Conservation (phyloP, 148 eudicot species). For the Hydrangea macrophylla region DNA sequence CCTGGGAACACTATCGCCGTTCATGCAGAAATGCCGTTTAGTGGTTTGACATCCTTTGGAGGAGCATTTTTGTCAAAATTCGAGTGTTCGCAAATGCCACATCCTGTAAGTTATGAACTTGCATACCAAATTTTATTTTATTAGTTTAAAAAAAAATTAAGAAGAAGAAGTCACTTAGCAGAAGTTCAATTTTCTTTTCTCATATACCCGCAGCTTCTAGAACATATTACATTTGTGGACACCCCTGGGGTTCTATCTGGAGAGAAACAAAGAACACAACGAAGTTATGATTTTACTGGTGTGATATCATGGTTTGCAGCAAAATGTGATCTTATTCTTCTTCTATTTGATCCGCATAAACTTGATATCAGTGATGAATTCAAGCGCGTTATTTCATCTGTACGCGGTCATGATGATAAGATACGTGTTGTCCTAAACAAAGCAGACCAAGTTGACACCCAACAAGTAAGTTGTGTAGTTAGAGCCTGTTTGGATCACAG, state of each 20-base stretch:
- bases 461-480: slow-evolving; percentile 48
- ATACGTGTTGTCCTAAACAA: slow-evolving; percentile 92
- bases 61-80: slow-evolving; percentile 87
- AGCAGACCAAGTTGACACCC: slow-evolving; percentile 96
- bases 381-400: slow-evolving; percentile 79
- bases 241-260: slow-evolving; percentile 97
- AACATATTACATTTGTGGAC: slow-evolving; percentile 87
- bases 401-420: slow-evolving; percentile 89
- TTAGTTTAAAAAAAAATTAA: neutral
- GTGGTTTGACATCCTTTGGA: slow-evolving; percentile 73
- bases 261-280: slow-evolving; percentile 85
- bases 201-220: slow-evolving; percentile 49
- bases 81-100: slow-evolving; percentile 94
- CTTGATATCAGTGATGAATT: slow-evolving; percentile 94
- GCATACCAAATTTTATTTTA: neutral
- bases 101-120: slow-evolving; percentile 46
- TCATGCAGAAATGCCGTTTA: slow-evolving; percentile 82
- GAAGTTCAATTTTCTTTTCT: neutral
- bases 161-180: neutral
- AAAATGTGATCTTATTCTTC: slow-evolving; percentile 83
- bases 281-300: slow-evolving; percentile 94
- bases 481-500: too few species aligned
- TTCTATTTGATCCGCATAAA: slow-evolving; percentile 87
- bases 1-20: slow-evolving; percentile 93
- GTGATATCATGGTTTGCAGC: slow-evolving; percentile 97